phyloP scores from a whole-genome alignment of 768 basidiomycete species.

The Agrocybe pediades region DNA sequence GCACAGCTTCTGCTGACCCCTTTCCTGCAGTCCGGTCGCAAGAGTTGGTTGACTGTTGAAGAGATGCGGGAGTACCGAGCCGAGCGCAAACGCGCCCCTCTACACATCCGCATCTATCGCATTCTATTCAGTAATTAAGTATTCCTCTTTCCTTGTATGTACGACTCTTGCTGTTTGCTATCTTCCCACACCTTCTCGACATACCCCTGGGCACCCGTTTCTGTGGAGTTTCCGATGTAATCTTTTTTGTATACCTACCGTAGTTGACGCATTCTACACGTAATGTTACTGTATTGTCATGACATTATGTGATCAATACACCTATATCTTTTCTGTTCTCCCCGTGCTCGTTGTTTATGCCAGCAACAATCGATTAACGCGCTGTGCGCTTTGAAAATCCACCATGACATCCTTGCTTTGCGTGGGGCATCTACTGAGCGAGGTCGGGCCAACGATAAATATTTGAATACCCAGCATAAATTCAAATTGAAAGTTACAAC shows the following conservation, averaged over 20 bases:
- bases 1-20: background rate
- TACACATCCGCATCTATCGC: constrained; percentile 38
- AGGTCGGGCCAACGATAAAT: too few species aligned
- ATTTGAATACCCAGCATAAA: too few species aligned
- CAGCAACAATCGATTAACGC: too few species aligned
- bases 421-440: too few species aligned
- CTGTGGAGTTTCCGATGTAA: background rate
- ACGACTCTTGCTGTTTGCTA: background rate
- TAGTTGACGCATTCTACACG: too few species aligned
- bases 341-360: too few species aligned
- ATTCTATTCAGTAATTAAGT: constrained; percentile 41
- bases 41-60: constrained; percentile 47
- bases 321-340: too few species aligned
- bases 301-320: too few species aligned
- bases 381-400: too few species aligned
- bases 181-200: background rate
- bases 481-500: too few species aligned
- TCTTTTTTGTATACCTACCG: background rate
- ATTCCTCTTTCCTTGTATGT: constrained; percentile 2
- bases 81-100: constrained; percentile 36
- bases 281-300: constrained; percentile 19
- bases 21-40: constrained; percentile 37
- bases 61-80: constrained; percentile 47
- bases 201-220: constrained; percentile 3
- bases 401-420: too few species aligned